Base-by-base conservation (phyloP, 352 stramenopile species). In the Phytophthora pistaciae region DNA sequence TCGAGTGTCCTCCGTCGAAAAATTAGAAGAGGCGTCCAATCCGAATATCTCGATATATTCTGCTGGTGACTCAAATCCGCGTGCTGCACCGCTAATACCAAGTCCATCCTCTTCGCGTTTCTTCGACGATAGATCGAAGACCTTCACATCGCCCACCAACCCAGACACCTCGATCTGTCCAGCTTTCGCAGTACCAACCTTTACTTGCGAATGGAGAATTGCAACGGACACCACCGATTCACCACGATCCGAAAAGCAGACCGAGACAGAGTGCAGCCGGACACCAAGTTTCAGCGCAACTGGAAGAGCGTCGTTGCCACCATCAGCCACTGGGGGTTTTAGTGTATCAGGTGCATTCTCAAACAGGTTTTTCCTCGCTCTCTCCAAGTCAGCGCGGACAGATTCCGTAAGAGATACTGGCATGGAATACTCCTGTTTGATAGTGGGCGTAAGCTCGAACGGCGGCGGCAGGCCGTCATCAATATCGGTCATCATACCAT, bases 351-450 rank as follows among this genome's bases (percentile, higher is more conserved):
- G 40, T 53, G 49, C 46, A 60, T 79, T 75, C 25, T 83, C 68
- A 58, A 92, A 71, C 20, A 95, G 67, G 23, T 80, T 74, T 33
- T 91, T 88, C 23, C 88, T 81, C n/a, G 90, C 90, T 54, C 77
- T 75, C 64, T 97, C 88, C 23, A 97, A 71, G 77, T 97, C 90
- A 23, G 84, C 87, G 9, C 82, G 74, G 40, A 97, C 87, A 31
- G 88, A 96, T 20, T 95, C 90, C 3, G 87, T 94, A 13, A 96
- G 75, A 50, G 78, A 90, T 56, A 92, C 78, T 13, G 84, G 75
- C n/a, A 93, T 75, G 16, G 73, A 82, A 64, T 92, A 95, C 56
- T 95, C 88, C 68, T 91, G 80, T 8, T 72, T 80, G 16, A 92
- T 78, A 1, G 83, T 88, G 6, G 85, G 74, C 31, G 83, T 82